Evolutionary conservation across 108 stramenopile species (phyloP), one percentile per base, ranked within the genome.

Genomic region (Ochromonas danica): DNA sequence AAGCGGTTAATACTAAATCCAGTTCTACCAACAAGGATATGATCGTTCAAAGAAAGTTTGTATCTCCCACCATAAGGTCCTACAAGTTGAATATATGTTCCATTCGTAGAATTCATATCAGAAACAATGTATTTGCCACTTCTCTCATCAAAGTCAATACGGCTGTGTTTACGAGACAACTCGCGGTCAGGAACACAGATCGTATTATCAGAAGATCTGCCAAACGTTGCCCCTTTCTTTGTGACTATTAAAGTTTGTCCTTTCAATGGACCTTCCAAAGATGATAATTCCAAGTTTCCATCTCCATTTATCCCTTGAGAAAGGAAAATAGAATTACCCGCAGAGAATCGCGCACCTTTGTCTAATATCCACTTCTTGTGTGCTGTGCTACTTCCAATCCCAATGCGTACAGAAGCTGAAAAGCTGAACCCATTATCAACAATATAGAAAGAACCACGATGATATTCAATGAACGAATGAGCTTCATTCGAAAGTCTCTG

Each of bases 1-100:
- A 93, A 97, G 79, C 95, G 92, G 87, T 95, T 95, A 36, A 97
- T 89, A 40, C 91, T 92, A 82, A 97, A 96, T 41, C 97, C 95
- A n/a, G 97, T 97, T 86, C 97, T 88, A 61, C 95, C 97, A 25
- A 97, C 95, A 81, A 97, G 91, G 78, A 97, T 90, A 84, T 96
- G 92, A 70, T 86, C 85, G 1, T 67, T 42, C 0, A 85, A 71
- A n/a, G 22, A n/a, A 39, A 85, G 40, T 36, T 80, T 35, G 14
- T 62, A 39, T 31, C 33, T 42, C 14, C 80, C 80, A 31, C 80
- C 83, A 71, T 83, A 83, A 2, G 79, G 83, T 0, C 79, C 79
- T 0, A 71, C 79, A 28, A 80, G 74, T 61, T 84, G 86, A 62
- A 87, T 71, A 82, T 85, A 87, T 43, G 86, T 88, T 31, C 87